phyloP scores from a whole-genome alignment of 139 green algal genomes.

The Picochlorum sp. region DNA sequence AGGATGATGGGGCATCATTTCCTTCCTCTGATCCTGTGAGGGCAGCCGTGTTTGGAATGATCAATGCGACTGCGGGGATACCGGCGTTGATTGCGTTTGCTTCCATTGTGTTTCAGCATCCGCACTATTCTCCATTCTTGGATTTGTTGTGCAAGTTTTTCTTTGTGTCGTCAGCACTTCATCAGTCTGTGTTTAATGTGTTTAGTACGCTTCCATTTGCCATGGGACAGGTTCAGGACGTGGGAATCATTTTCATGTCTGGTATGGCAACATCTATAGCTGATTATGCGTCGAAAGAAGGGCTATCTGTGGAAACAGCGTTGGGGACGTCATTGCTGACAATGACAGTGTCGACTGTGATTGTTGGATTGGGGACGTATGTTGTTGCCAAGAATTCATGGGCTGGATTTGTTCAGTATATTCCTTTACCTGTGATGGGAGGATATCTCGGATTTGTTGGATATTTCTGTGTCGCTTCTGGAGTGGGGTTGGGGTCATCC shows the following conservation, averaged over 20 bases:
- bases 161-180: conserved; percentile 47
- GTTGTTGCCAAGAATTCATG: conserved; percentile 40
- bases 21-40: neutral
- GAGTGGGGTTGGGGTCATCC: conserved; percentile 33
- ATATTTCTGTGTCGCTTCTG: conserved; percentile 61
- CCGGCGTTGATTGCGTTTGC: conserved; percentile 66
- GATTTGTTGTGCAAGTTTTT: conserved; percentile 48
- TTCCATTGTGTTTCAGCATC: conserved; percentile 51
- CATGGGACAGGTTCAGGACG: conserved; percentile 47
- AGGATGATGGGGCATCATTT: neutral
- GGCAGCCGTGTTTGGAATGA: conserved; percentile 32
- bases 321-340: conserved; percentile 54
- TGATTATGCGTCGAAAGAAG: conserved; percentile 10
- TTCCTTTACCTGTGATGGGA: conserved; percentile 64
- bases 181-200: conserved; percentile 55
- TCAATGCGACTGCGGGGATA: conserved; percentile 54
- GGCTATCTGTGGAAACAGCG: conserved; percentile 22
- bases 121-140: conserved; percentile 33
- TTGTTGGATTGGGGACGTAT: conserved; percentile 45
- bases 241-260: conserved; percentile 60
- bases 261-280: conserved; percentile 60
- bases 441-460: conserved; percentile 56
- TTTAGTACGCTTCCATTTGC: conserved; percentile 53
- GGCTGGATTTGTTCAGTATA: conserved; percentile 60
- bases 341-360: conserved; percentile 44